A percentile compares a stretch with the other conserved stretches of the same genome.
Conservation (phyloP, 148 eudicot genomes). For the Rhododendron kiyosumense region DNA sequence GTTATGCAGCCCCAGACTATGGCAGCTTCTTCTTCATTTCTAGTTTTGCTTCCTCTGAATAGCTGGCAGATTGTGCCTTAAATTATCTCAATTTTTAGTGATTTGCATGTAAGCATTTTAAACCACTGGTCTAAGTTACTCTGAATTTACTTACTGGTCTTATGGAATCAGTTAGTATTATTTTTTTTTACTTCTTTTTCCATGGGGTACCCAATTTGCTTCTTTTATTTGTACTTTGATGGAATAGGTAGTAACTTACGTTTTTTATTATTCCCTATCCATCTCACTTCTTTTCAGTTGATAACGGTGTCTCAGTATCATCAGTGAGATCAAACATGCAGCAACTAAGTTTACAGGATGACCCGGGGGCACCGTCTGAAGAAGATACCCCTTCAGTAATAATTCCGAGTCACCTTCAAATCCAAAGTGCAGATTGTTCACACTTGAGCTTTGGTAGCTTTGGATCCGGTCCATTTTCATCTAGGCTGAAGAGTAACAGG, state of each 20-base stretch:
- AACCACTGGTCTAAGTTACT: background rate
- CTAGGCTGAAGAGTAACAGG: slow-evolving; percentile 33
- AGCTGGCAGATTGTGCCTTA: background rate
- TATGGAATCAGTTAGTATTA: background rate
- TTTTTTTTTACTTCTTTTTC: background rate
- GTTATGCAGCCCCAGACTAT: background rate
- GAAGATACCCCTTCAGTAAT: slow-evolving; percentile 70
- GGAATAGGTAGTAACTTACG: background rate
- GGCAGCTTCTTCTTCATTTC: background rate
- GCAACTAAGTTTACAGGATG: slow-evolving; percentile 54
- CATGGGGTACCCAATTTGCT: background rate
- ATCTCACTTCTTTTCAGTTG: slow-evolving; percentile 31
- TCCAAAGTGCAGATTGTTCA: slow-evolving; percentile 65
- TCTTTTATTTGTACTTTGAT: background rate
- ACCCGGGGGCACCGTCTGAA: slow-evolving; percentile 41
- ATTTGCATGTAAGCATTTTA: background rate
- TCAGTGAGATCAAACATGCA: slow-evolving; percentile 63
- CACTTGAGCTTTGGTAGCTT: slow-evolving; percentile 98
- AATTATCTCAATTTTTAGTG: background rate
- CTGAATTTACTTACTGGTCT: background rate
- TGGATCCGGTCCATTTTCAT: slow-evolving; percentile 52
- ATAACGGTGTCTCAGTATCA: slow-evolving; percentile 45
- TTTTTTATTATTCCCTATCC: background rate
- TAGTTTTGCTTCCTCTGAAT: background rate
- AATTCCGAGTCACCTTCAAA: slow-evolving; percentile 86